Percentiles rank a stretch among this genome's conserved stretches.
phyloP scores from a whole-genome alignment of 1,284 basidiomycete genomes.

The Tremellales sp. region DNA sequence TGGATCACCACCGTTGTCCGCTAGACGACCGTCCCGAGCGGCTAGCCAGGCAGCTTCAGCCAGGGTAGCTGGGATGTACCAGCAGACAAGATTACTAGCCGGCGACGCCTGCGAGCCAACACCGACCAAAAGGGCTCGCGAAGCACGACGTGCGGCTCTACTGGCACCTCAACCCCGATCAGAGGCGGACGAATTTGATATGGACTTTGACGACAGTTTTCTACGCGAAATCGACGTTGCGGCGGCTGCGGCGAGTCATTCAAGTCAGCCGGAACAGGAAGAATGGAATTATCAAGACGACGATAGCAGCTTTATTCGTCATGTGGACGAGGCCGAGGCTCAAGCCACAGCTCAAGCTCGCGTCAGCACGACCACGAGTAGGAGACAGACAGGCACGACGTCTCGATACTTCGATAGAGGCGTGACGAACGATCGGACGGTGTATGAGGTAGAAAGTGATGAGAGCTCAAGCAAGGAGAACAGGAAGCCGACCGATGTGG shows the following conservation, averaged over 20 bases:
- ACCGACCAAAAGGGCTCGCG: too few relatives aligned
- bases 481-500: background rate
- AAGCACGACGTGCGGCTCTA: too few relatives aligned
- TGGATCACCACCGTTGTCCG: background rate
- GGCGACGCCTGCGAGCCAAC: conserved; percentile 1
- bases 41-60: conserved; percentile 6
- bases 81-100: background rate
- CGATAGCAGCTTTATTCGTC: conserved; percentile 18
- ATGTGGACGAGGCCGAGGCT: conserved; percentile 9
- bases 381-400: background rate
- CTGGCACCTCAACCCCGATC: background rate
- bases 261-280: background rate
- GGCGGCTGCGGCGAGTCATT: conserved; percentile 10
- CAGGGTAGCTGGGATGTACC: conserved; percentile 4
- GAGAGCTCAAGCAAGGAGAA: background rate
- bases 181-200: conserved; percentile 3
- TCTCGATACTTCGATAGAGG: background rate
- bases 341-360: background rate
- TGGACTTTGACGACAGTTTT: conserved; percentile 23
- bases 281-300: conserved; percentile 1
- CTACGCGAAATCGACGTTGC: conserved; percentile 17
- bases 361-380: background rate
- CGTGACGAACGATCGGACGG: background rate
- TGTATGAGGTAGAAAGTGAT: background rate
- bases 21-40: conserved; percentile 1